phyloP scores from a whole-genome alignment of 73 alveolate species.

The Breviolum minutum region DNA sequence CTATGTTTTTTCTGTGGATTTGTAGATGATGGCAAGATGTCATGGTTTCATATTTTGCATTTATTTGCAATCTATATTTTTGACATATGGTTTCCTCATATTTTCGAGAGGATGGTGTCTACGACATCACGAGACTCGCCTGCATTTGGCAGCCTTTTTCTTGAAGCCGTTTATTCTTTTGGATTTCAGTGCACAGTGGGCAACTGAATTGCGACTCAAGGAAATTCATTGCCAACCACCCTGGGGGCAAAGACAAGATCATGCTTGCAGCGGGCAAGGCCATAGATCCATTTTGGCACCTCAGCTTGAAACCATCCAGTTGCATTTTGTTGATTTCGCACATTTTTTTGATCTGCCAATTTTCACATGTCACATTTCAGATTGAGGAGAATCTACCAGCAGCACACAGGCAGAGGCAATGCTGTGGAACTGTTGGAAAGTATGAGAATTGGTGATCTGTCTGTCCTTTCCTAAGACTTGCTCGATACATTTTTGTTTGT shows the following conservation, averaged over 20 bases:
- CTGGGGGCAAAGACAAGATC: slow-evolving; percentile 96
- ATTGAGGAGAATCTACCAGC: slow-evolving; percentile 83
- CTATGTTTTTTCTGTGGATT: not conserved
- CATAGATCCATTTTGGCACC: slow-evolving; percentile 96
- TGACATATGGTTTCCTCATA: not conserved
- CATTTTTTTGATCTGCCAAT: not conserved
- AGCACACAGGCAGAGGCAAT: slow-evolving; percentile 83
- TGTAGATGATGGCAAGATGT: too few species aligned
- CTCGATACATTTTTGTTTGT: not conserved
- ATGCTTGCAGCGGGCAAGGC: slow-evolving; percentile 97
- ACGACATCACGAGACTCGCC: slow-evolving; percentile 47
- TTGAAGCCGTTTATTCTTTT: too few species aligned
- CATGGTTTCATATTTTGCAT: not conserved
- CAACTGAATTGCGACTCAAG: not conserved
- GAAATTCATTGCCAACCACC: slow-evolving; percentile 47
- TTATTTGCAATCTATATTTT: not conserved
- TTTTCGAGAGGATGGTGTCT: slow-evolving; percentile 71
- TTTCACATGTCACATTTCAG: not conserved
- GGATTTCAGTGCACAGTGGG: too few species aligned
- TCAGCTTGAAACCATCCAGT: not conserved
- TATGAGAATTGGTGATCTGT: slow-evolving; percentile 96
- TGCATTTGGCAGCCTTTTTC: too few species aligned
- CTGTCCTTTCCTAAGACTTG: not conserved
- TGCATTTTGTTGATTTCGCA: not conserved
- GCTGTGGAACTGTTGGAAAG: slow-evolving; percentile 95